Percentiles rank a stretch among this genome's conserved stretches.
Evolutionary conservation across 2,329 filamentous ascomycete species (phyloP).

Genomic region (Pestalotiopsis sp.): DNA sequence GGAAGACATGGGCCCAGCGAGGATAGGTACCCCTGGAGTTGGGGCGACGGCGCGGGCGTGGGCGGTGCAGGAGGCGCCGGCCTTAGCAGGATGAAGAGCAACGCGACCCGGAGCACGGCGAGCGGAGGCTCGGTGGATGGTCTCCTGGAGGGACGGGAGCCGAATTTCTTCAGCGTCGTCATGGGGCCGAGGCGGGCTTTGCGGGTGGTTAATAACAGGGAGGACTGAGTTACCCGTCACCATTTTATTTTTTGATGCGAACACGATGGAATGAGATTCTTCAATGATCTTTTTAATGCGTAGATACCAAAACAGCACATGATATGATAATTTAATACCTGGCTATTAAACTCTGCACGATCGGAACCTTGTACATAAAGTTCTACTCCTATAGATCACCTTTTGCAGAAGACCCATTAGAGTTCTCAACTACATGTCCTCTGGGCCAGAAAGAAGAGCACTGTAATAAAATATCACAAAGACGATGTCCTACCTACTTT

Average conservation of each 20-base stretch:
- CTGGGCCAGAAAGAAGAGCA: too few relatives aligned
- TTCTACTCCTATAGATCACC: too few relatives aligned
- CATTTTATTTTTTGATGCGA: not conserved
- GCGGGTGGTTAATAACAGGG: constrained; percentile 64
- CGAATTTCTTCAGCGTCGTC: constrained; percentile 72
- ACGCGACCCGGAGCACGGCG: constrained; percentile 37
- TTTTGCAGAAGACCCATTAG: too few relatives aligned
- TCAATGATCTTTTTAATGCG: not conserved
- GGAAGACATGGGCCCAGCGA: constrained; percentile 26
- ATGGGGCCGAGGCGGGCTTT: constrained; percentile 70
- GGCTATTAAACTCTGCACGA: not conserved
- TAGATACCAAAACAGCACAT: not conserved
- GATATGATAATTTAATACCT: not conserved
- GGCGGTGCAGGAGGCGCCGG: constrained; percentile 20
- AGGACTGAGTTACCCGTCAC: constrained; percentile 26
- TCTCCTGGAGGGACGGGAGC: constrained; percentile 56
- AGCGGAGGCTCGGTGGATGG: constrained; percentile 38
- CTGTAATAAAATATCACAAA: too few relatives aligned
- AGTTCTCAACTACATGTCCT: too few relatives aligned
- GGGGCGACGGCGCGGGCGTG: constrained; percentile 21
- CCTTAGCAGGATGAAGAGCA: constrained; percentile 31
- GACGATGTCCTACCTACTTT: not conserved
- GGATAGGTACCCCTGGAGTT: constrained; percentile 29
- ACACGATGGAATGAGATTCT: not conserved
- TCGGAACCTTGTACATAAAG: not conserved